A percentile compares a stretch with the other conserved stretches of the same genome.
Conservation (phyloP, 352 stramenopile genomes). For the Lagenidium giganteum region DNA sequence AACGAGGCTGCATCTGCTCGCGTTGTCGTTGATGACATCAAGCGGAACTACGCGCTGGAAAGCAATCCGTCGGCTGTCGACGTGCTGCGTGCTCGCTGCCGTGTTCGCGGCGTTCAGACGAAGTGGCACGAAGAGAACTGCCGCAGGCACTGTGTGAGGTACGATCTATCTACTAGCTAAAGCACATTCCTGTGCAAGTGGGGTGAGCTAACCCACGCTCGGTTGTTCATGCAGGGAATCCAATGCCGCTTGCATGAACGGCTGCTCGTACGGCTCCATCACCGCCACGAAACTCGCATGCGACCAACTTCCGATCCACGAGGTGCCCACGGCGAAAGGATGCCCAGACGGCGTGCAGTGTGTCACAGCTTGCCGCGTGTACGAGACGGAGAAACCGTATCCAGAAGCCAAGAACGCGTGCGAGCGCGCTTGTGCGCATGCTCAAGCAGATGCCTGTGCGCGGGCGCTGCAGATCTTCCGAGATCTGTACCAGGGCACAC, state of each 20-base stretch:
- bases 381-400: slow-evolving; percentile 45
- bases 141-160: slow-evolving; percentile 53
- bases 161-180: neutral
- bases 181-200: no score
- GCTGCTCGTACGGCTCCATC: slow-evolving; percentile 70
- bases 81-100: slow-evolving; percentile 43
- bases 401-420: slow-evolving; percentile 46
- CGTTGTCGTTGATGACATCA: no score
- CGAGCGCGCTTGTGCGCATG: slow-evolving; percentile 49
- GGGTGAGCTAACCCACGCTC: no score
- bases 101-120: slow-evolving; percentile 56
- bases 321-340: slow-evolving; percentile 20
- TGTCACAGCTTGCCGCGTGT: slow-evolving; percentile 45
- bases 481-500: slow-evolving; percentile 33
- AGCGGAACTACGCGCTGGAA: no score
- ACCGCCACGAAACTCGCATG: slow-evolving; percentile 64
- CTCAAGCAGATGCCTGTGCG: slow-evolving; percentile 51
- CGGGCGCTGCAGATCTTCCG: slow-evolving; percentile 64
- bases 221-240: slow-evolving; percentile 22
- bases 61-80: slow-evolving; percentile 26
- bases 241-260: slow-evolving; percentile 70
- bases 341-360: slow-evolving; percentile 64
- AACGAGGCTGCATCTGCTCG: slow-evolving; percentile 1
- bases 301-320: slow-evolving; percentile 31
- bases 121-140: slow-evolving; percentile 74